Evolutionary conservation across 306 rosid genomes (phyloP), one percentile per base, ranked within the genome.

Genomic region (Cucurbita maxima): DNA sequence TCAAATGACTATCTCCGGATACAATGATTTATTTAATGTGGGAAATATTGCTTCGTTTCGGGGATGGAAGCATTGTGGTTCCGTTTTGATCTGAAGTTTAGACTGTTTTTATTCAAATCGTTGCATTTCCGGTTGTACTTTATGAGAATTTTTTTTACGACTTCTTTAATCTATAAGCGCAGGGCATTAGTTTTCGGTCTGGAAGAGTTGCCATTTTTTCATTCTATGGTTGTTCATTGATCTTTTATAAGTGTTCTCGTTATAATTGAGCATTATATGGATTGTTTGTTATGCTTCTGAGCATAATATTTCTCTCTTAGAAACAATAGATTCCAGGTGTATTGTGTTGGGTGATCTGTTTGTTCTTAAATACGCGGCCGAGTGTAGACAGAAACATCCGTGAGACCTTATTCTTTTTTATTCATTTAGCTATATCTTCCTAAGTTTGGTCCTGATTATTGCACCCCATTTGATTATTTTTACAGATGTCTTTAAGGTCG

Each of bases 1-100:
- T 69, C 44, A 22, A 69, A 48, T 48, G 74, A 69, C 55, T 69
- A 45, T 69, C 74, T 69, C 58, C 19, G 73, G 41, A 20, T 68
- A 68, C 12, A 67, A 19, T 55, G 72, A 44, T 68, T 25, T 48
- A 47, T 45, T 62, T n/a, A 41, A 63, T 41, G 71, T 40, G 14
- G 20, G 20, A 61, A 59, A 59, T 8, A 5, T 62, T n/a, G 71
- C 41, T 58, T 58, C 64, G 13, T 58, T 58, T 58, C 43, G 69
- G 47, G 53, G 72, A 66, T 66, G 51, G 37, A 66, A 66, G 37
- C 34, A 5, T 22, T 69, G 58, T 25, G 22, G 57, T 69, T 69
- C 22, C 58, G 25, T 69, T 69, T 69, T 48, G 74, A 25, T 16
- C 58, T 69, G 14, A 48, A 67, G 54, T 45, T 67, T 20, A 13